Base-by-base conservation (phyloP, 2,329 filamentous ascomycete species). In the Penicillium sumatraense region DNA sequence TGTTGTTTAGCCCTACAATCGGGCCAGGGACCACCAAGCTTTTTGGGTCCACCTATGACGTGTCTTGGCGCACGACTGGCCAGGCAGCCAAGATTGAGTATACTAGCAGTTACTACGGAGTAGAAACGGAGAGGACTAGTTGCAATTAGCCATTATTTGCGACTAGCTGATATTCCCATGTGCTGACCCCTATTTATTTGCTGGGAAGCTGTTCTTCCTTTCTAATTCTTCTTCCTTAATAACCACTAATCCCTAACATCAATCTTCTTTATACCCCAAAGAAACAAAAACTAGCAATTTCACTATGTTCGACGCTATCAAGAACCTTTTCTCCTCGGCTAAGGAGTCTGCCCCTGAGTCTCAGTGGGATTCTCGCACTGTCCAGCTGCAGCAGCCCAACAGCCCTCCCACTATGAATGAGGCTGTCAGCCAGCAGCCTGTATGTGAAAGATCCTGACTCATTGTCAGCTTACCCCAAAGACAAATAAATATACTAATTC, bases 321-420 rank as follows among this genome's bases (percentile, higher is more conserved):
- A 56, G 45, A 58, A 46, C 49, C 53, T 44, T 49, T 55, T 58
- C 49, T 49, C 49, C 16, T 33, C 49, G n/a, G 33, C 52, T 24
- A 40, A 58, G 24, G 49, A 46, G 40, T 36, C 50, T 21, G 27
- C 24, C 18, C 33, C 14, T 26, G 56, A 52, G 31, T 49, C 51
- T 38, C 54, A 55, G 49, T 58, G 52, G 56, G 49, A 58, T 40
- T 29, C 49, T 7, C 50, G 49, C 27, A 55, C 53, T 45, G 51
- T 58, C 20, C 35, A 53, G 29, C 40, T 58, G 20, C 56, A 58
- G 47, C 53, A 58, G 33, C 56, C 56, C 18, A 49, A 41, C 41
- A 55, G 52, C 40, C 56, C 56, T 23, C 29, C 49, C 23, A 45
- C 21, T 13, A 58, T 55, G 56, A 53, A 42, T 21, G 49, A 53